phyloP scores from a whole-genome alignment of 495 filamentous ascomycete species.

The Gamarada debralockiae region DNA sequence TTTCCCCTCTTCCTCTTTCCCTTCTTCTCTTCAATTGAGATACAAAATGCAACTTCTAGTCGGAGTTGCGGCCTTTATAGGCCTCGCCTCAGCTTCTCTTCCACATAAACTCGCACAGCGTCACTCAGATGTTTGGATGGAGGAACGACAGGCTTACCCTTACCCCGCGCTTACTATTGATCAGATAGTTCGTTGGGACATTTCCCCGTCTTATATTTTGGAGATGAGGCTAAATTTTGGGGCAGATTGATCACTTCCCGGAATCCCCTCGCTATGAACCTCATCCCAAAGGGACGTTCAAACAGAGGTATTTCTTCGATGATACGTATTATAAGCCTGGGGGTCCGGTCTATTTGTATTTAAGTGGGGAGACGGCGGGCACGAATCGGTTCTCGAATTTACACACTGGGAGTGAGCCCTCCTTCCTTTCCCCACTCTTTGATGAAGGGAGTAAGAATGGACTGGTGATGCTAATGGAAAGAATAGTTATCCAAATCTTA shows the following conservation, averaged over 20 bases:
- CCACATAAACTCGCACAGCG: background rate
- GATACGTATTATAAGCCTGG: conserved; percentile 42
- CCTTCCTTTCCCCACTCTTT: conserved; percentile 30
- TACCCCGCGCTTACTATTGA: background rate
- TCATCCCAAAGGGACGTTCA: conserved; percentile 37
- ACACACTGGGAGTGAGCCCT: conserved; percentile 13
- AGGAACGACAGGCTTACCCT: background rate
- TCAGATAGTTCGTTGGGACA: background rate
- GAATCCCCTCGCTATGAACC: conserved; percentile 29
- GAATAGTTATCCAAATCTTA: conserved; percentile 39
- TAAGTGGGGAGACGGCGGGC: conserved; percentile 36
- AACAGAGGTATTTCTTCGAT: conserved; percentile 43
- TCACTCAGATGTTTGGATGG: background rate
- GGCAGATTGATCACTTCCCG: conserved; percentile 42
- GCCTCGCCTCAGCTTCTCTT: background rate
- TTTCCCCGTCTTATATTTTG: background rate
- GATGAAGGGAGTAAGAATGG: no score
- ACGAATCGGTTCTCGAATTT: conserved; percentile 17
- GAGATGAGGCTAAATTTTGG: background rate
- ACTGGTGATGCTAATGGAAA: background rate
- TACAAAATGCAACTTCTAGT: background rate
- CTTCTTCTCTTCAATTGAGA: background rate
- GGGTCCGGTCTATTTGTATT: conserved; percentile 43
- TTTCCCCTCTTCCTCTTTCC: no score
- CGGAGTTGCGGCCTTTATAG: background rate